Base-by-base conservation (phyloP, 2,329 filamentous ascomycete genomes). In the Knufia fluminis region DNA sequence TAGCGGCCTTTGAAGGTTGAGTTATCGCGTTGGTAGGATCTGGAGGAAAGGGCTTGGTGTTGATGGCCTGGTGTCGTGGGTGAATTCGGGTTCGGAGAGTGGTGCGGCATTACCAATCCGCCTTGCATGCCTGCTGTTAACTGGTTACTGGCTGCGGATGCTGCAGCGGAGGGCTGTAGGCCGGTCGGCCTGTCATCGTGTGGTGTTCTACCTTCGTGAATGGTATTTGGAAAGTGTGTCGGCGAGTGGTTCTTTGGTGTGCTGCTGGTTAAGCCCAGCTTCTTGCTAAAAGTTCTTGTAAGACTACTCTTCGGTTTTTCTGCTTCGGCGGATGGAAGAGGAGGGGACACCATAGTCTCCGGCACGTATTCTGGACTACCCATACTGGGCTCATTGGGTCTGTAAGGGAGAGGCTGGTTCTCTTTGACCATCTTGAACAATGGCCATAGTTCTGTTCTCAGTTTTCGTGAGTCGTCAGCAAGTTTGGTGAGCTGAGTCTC, bases 341-440 rank as follows among this genome's bases (percentile, higher is more conserved):
- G 50, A 32, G 62, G 59, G 10, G 60, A 61, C 20, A 55, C 46
- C 16, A 56, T 41, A 16, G 61, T 59, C 46, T 65, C 61, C 45
- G 56, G 59, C 39, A 61, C 58, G 44, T 61, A 47, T 42, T 66
- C 64, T 1, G 64, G 59, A 47, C 56, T 61, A 12, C 57, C 46
- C 31, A 60, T 64, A 36, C 51, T 48, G 38, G 40, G 52, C 8
- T 57, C 52, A 24, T 52, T 52, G n/a, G 70, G 70, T 33, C 70
- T 68, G 44, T 72, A 71, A 28, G 90, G 90, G 19, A 97, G 73
- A 31, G 91, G 91, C 63, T 95, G 87, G 59, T 85, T 85, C 64
- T 97, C 90, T 70, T 97, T 97, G 60, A 83, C 85, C 62, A 95
- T 81, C 54, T 90, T 86, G 61, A 96, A 80, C 17, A 94, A 83